Evolutionary conservation across 768 basidiomycete genomes (phyloP), one percentile per base, ranked within the genome.

Genomic region (Glaciozyma martinii): DNA sequence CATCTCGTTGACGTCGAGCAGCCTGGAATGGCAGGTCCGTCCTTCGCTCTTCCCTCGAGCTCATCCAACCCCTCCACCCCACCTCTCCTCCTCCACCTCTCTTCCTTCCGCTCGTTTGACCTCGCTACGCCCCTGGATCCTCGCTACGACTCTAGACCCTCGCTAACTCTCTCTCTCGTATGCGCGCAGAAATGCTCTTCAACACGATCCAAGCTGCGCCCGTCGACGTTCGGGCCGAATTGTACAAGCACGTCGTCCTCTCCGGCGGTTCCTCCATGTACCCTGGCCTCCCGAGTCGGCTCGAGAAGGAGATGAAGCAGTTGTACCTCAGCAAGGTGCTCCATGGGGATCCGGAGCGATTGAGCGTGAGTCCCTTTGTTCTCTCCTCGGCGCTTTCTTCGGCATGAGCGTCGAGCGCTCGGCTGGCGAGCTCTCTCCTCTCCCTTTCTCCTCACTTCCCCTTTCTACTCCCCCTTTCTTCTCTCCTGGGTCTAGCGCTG

Each of bases 301-400:
- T 99, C 52, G 95, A 98, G 79, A 98, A 98, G 80, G 94, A 99
- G 80, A 91, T 98, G 88, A 98, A 98, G 78, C 95, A 98, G 77
- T 81, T 98, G n/a, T 91, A 97, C 77, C 82, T 99, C 66, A 88
- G 89, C 3, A 82, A 85, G n/a, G 89, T 98, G 23, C 81, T 98
- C 53, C 81, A 83, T 53, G 86, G 89, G 23, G 87, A 98, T 75
- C 86, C 90, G 0, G 78, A 85, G 21, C 81, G 95, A 44, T 76
- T 97, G 72, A 92, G 88, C 76, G 94, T 95, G 68, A 65, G 90
- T 84, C 23, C 44, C 50, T 21, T 21, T 27, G 25, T 1, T 43
- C 49, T 55, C 6, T 15, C 27, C 1, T 43, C 30, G 49, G n/a
- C 19, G 42, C n/a, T n/a, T n/a, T n/a, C n/a, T n/a, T 30, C 15